These are phyloP conservation scores for Globisporangium rhizosaccharum DNA, from an alignment of 352 stramenopile genomes.

Conservation along the genomic window DNA sequence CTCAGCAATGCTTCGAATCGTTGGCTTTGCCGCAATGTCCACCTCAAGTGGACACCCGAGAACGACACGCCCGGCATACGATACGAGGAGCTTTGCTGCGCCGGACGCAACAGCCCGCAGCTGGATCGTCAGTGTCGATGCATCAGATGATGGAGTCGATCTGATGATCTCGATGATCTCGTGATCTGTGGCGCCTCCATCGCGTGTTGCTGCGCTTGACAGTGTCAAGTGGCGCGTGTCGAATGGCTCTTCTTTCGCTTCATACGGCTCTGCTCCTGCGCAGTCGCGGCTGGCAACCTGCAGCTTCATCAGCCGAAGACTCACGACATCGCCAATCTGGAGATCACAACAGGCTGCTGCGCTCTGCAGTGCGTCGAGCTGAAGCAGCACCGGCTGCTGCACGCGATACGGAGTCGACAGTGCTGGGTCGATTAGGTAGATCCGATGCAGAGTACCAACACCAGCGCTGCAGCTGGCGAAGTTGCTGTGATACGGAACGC, in stretches of 20 bases:
- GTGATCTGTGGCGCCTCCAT: background rate
- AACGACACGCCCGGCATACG: background rate
- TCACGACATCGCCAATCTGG: background rate
- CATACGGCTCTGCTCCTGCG: background rate
- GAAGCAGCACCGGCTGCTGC: background rate
- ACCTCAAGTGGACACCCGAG: constrained; percentile 8
- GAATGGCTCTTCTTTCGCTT: background rate
- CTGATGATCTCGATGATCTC: background rate
- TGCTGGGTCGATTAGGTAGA: background rate
- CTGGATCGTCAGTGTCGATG: background rate
- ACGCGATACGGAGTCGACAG: background rate
- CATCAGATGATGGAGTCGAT: background rate
- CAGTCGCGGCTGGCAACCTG: background rate
- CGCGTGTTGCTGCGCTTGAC: background rate
- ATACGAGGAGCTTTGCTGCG: background rate
- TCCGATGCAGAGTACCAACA: constrained; percentile 5
- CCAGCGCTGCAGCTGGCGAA: constrained; percentile 6
- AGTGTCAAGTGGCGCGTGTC: background rate
- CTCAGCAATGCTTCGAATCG: background rate
- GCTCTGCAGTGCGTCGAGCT: background rate
- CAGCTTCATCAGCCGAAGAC: background rate
- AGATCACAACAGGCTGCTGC: background rate
- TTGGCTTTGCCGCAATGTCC: background rate
- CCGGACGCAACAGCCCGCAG: background rate
- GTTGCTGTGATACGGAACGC: background rate